These are phyloP conservation scores for Pisolithus orientalis DNA, from an alignment of 768 basidiomycete species.

Conservation along the genomic window DNA sequence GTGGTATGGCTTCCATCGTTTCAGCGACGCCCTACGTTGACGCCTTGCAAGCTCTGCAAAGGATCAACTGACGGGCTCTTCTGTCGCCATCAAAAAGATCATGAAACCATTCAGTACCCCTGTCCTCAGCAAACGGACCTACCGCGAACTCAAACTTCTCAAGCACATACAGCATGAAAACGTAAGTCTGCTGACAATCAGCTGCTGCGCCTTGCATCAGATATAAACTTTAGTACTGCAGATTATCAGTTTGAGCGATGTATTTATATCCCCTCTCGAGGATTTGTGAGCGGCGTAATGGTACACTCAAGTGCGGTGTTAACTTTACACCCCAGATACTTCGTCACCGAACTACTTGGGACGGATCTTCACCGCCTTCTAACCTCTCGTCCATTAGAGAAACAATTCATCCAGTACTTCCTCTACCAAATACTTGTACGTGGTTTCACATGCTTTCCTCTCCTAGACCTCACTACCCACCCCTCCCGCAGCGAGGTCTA, in stretches of 20 bases:
- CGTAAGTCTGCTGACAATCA: constrained; percentile 39
- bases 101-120: constrained; percentile 99
- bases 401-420: constrained; percentile 99
- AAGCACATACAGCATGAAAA: constrained; percentile 99
- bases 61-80: constrained; percentile 88
- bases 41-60: constrained; percentile 68
- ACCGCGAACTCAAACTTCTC: constrained; percentile 94
- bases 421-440: constrained; percentile 94
- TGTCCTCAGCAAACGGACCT: constrained; percentile 95
- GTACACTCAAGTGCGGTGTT: constrained; percentile 1
- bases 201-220: constrained; percentile 1
- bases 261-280: constrained; percentile 99
- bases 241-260: constrained; percentile 98
- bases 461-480: constrained; percentile 3
- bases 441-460: constrained; percentile 7
- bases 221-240: constrained; percentile 25
- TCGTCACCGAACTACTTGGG: constrained; percentile 96
- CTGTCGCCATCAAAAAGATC: constrained; percentile 99
- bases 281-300: constrained; percentile 63
- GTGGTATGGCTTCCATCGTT: constrained; percentile 47
- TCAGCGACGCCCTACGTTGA: background rate
- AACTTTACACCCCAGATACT: constrained; percentile 59
- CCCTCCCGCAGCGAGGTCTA: constrained; percentile 73
- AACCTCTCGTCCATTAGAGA: constrained; percentile 94
- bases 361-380: constrained; percentile 97